Conservation (phyloP, 345 rosid species). For the Zanthoxylum bungeanum region DNA sequence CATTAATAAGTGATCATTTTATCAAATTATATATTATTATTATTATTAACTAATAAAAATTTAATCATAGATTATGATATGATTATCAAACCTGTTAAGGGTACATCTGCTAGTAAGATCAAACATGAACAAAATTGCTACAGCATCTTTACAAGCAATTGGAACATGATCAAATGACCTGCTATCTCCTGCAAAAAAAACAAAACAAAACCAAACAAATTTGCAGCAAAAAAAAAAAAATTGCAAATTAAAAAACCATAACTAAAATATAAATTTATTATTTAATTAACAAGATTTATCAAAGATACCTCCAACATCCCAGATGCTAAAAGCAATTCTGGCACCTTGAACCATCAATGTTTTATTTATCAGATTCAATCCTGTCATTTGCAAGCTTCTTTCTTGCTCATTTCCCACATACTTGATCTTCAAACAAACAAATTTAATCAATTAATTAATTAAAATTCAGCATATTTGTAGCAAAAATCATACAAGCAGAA, state of each 20-base stretch:
- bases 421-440: conserved; percentile 45
- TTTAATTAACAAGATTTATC: background rate
- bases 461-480: background rate
- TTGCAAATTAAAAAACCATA: background rate
- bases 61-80: background rate
- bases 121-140: conserved; percentile 94
- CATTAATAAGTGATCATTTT: background rate
- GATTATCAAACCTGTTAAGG: conserved; percentile 75
- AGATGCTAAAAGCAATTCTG: conserved; percentile 78
- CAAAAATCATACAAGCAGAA: background rate
- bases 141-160: conserved; percentile 94
- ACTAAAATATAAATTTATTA: no score
- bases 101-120: conserved; percentile 97
- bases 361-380: conserved; percentile 85
- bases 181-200: conserved; percentile 57
- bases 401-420: conserved; percentile 84
- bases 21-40: no score
- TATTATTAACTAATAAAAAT: no score
- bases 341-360: conserved; percentile 77
- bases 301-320: conserved; percentile 90
- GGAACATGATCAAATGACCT: conserved; percentile 76
- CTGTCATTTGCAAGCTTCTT: conserved; percentile 65
- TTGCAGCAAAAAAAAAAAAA: background rate
- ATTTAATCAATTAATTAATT: background rate
- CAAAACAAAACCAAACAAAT: no score